Evolutionary conservation across 1,284 basidiomycete genomes (phyloP).

Genomic region (Takashimella tepidaria): DNA sequence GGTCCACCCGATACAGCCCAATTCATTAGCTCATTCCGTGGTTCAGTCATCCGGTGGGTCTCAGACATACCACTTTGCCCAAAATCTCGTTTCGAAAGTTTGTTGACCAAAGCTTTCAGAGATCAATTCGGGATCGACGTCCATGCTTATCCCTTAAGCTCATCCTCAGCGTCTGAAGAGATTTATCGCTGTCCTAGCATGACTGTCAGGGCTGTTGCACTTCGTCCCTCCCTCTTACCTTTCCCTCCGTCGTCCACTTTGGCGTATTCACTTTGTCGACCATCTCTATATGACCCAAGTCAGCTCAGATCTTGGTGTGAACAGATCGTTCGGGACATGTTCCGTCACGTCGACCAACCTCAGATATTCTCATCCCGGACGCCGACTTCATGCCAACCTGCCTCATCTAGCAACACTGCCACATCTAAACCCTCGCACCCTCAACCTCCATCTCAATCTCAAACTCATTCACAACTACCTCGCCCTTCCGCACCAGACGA

Average conservation of each 20-base stretch:
- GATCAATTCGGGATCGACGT: slow-evolving; percentile 11
- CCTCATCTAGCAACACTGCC: slow-evolving; percentile 1
- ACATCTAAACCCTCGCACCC: not conserved
- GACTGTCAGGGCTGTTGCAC: slow-evolving; percentile 29
- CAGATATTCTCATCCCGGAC: not conserved
- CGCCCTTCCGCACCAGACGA: slow-evolving; percentile 16
- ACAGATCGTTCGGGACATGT: slow-evolving; percentile 25
- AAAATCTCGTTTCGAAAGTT: slow-evolving; percentile 7
- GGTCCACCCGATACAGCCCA: slow-evolving; percentile 71
- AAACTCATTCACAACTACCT: not conserved
- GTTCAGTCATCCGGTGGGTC: slow-evolving; percentile 30
- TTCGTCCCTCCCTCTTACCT: slow-evolving; percentile 7
- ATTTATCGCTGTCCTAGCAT: slow-evolving; percentile 24
- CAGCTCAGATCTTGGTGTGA: not conserved
- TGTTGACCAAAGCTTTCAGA: slow-evolving; percentile 15
- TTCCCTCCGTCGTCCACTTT: slow-evolving; percentile 2
- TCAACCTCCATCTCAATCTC: not conserved
- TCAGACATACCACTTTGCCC: too few species aligned
- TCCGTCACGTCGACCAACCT: slow-evolving; percentile 7
- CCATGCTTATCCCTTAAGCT: slow-evolving; percentile 9
- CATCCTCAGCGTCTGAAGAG: slow-evolving; percentile 11
- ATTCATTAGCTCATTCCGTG: slow-evolving; percentile 59
- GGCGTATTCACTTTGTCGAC: not conserved
- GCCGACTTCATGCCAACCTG: slow-evolving; percentile 17
- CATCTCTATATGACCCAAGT: not conserved